phyloP scores from a whole-genome alignment of 768 basidiomycete genomes.

The Cyathus striatus region DNA sequence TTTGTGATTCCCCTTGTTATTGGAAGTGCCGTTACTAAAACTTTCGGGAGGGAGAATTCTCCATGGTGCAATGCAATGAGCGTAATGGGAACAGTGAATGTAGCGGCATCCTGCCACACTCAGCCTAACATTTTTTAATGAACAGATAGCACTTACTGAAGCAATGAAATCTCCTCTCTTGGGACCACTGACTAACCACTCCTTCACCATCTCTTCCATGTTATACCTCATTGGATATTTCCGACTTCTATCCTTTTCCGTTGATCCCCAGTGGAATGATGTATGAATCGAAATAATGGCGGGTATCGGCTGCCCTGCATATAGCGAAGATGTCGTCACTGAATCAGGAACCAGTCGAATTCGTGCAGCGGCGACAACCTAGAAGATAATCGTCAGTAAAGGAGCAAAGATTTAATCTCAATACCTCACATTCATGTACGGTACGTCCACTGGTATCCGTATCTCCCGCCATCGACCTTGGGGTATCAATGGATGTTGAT shows the following conservation, averaged over 20 bases:
- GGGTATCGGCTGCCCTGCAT: slow-evolving; percentile 85
- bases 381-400: slow-evolving; percentile 6
- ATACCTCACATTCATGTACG: slow-evolving; percentile 65
- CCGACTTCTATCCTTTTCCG: slow-evolving; percentile 29
- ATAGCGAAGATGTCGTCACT: slow-evolving; percentile 45
- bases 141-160: slow-evolving; percentile 38
- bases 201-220: slow-evolving; percentile 71
- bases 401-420: slow-evolving; percentile 4
- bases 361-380: slow-evolving; percentile 66
- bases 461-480: slow-evolving; percentile 66
- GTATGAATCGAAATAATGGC: slow-evolving; percentile 63
- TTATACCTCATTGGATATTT: slow-evolving; percentile 70
- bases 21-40: slow-evolving; percentile 59
- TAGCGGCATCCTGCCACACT: slow-evolving; percentile 49
- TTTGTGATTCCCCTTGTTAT: slow-evolving; percentile 46
- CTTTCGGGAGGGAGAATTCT: slow-evolving; percentile 69
- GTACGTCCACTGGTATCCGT: slow-evolving; percentile 82
- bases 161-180: slow-evolving; percentile 83
- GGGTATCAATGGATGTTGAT: slow-evolving; percentile 32
- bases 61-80: slow-evolving; percentile 88
- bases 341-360: slow-evolving; percentile 44
- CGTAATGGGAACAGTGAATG: slow-evolving; percentile 58
- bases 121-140: slow-evolving; percentile 4
- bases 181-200: slow-evolving; percentile 87
- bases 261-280: slow-evolving; percentile 73